Evolutionary conservation across 306 rosid species (phyloP).

Genomic region (Sicyos edulis): DNA sequence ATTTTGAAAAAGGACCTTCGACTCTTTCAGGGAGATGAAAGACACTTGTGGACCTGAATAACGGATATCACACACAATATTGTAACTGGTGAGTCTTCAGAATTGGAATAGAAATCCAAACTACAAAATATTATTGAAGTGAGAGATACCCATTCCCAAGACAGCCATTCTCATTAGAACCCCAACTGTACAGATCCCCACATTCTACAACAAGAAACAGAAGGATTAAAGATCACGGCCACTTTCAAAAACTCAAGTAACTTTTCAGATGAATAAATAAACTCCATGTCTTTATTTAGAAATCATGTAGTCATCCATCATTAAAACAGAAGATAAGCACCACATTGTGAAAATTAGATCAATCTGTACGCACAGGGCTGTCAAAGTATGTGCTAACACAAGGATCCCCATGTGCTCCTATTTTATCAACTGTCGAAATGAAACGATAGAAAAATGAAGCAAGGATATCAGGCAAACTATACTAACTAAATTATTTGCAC

Average conservation of each 20-base stretch:
- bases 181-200: conserved; percentile 91
- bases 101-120: background rate
- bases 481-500: background rate
- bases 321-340: background rate
- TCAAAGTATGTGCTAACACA: conserved; percentile 1
- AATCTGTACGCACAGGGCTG: background rate
- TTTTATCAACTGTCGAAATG: background rate
- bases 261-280: background rate
- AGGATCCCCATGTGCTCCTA: background rate
- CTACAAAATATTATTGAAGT: conserved; percentile 20
- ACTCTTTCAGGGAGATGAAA: conserved; percentile 71
- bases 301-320: background rate
- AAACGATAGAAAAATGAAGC: conserved; percentile 2
- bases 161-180: conserved; percentile 97
- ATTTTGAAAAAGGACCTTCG: conserved; percentile 64
- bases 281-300: background rate
- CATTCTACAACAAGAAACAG: conserved; percentile 34
- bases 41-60: conserved; percentile 53
- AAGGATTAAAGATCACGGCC: conserved; percentile 8
- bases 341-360: background rate
- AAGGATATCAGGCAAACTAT: background rate
- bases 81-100: conserved; percentile 1
- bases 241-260: background rate
- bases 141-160: conserved; percentile 77
- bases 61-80: conserved; percentile 9